These are phyloP conservation scores for Xenosphaeropsis pyriputrescens DNA, from an alignment of 2,329 filamentous ascomycete genomes.

Conservation along the genomic window DNA sequence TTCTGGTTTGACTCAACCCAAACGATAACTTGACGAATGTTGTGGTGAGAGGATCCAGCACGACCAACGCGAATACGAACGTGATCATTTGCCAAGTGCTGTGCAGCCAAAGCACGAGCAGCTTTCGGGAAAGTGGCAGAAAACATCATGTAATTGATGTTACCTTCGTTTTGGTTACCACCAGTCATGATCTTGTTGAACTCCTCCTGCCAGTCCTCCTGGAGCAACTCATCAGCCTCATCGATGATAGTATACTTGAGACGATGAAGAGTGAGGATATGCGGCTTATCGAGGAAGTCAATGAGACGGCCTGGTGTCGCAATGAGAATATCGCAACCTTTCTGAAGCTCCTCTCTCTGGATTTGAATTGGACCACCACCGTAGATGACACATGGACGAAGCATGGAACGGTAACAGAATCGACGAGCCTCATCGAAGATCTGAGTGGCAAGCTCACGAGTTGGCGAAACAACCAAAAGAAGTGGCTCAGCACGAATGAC, in stretches of 20 bases:
- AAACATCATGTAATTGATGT: conserved; percentile 66
- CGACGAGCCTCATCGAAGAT: conserved; percentile 92
- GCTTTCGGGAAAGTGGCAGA: conserved; percentile 84
- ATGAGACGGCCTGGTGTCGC: conserved; percentile 76
- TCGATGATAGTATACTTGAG: conserved; percentile 77
- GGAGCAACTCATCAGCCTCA: conserved; percentile 88
- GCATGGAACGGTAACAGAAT: conserved; percentile 87
- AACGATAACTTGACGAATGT: conserved; percentile 68
- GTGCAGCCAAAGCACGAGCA: conserved; percentile 60
- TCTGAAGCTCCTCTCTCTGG: conserved; percentile 59
- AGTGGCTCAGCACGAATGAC: conserved; percentile 68
- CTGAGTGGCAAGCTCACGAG: conserved; percentile 80
- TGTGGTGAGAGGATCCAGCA: conserved; percentile 66
- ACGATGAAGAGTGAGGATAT: conserved; percentile 56
- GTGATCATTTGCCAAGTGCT: conserved; percentile 60
- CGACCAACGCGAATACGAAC: conserved; percentile 78
- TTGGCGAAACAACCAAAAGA: conserved; percentile 73
- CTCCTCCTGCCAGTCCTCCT: conserved; percentile 63
- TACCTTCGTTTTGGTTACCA: conserved; percentile 59
- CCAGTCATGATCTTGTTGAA: conserved; percentile 65
- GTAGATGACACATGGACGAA: conserved; percentile 81
- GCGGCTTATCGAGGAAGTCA: conserved; percentile 65
- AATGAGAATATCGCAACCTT: conserved; percentile 81
- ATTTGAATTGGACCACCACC: conserved; percentile 62
- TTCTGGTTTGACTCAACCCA: conserved; percentile 53